Percentiles rank a stretch among this genome's conserved stretches.
phyloP scores from a whole-genome alignment of 2,329 filamentous ascomycete genomes.

The Pseudogymnoascus pannorum region DNA sequence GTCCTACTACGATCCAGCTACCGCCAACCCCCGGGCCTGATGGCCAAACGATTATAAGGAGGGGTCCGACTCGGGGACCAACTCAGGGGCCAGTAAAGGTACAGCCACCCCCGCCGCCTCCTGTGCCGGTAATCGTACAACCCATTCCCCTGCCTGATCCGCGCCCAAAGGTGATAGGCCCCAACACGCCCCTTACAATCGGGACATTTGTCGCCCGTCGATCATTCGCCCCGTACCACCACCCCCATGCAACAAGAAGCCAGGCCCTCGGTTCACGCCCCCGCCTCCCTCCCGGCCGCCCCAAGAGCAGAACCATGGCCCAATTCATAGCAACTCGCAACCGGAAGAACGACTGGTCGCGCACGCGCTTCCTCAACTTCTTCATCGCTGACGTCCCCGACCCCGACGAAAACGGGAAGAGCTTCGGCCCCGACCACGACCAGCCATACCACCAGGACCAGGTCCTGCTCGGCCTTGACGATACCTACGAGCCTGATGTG shows the following conservation, averaged over 20 bases:
- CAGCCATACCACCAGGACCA: constrained; percentile 2
- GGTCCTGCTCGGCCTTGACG: neutral
- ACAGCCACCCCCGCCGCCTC: neutral
- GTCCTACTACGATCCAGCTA: neutral
- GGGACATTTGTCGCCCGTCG: neutral
- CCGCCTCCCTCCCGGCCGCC: neutral
- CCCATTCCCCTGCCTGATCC: neutral
- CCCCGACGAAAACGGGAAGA: neutral
- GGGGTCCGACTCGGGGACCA: too few relatives aligned
- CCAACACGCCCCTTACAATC: neutral
- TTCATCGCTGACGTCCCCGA: neutral
- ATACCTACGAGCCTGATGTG: neutral
- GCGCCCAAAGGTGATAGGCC: neutral
- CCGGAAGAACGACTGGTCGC: neutral
- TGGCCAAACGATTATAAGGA: neutral
- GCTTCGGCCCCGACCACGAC: neutral
- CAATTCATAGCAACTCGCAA: neutral
- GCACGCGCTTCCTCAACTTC: neutral
- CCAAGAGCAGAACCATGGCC: neutral
- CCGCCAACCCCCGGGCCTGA: neutral
- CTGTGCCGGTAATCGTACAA: neutral
- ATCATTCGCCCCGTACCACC: neutral
- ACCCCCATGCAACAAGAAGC: neutral
- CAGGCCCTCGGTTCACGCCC: neutral
- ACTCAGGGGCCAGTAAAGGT: too few relatives aligned